Base-by-base conservation (phyloP, 495 filamentous ascomycete species). In the Bathelium albidoporum region DNA sequence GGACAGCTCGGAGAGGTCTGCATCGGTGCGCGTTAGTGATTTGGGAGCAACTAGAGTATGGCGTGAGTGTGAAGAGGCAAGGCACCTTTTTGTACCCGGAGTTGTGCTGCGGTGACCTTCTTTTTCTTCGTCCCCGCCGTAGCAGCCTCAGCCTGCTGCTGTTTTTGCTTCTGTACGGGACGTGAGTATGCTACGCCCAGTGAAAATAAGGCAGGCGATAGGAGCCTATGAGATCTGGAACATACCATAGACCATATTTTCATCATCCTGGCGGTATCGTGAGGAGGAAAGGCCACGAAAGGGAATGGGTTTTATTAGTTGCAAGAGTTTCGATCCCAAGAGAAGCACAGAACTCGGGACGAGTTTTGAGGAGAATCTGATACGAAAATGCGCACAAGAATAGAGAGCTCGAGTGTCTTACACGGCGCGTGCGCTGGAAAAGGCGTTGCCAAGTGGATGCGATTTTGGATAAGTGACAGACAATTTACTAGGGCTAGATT, bases 161-260 rank as follows among this genome's bases (percentile, higher is more conserved):
- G 87, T 76, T 96, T 87, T 80, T 96, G 89, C 83, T 97, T 87
- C 74, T 95, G 89, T 80, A 55, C 11, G 22, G 20, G 5, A 7
- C 24, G 96, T 95, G 89, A 96, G 68, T 58, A 44, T 18, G 18
- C 26, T 28, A 10, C 66, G 12, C 12, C 39, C 20, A 58, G 26
- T 26, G 16, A 29, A n/a, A 32, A 26, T 45, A 62, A 60, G 60
- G 65, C 61, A 63, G 65, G 32, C 45, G 34, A 26, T 7, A 60
- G n/a, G n/a, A n/a, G n/a, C n/a, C n/a, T 36, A 45, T 29, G 9
- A 29, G 5, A 26, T 28, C 24, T 55, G 22, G 24, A 11, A 45
- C 83, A 53, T 80, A 95, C 92, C 92, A 98, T 96, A 74, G 91
- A 95, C 94, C 94, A 98, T 81, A 98, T 96, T 76, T 98, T 98